Evolutionary conservation across 148 eudicot species (phyloP).

Genomic region (Heliosperma pusillum): DNA sequence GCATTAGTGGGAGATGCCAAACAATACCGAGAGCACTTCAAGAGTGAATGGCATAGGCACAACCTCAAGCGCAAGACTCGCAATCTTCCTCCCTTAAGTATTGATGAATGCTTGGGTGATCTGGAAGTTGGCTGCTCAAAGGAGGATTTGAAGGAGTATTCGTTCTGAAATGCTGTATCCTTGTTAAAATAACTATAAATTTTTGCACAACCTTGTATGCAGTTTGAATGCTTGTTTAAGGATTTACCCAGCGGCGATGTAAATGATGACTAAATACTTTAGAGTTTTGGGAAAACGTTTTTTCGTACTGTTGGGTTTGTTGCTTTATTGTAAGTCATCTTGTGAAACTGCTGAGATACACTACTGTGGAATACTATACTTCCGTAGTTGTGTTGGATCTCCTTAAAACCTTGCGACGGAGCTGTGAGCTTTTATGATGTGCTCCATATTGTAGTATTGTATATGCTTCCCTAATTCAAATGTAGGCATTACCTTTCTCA

Average conservation of each 20-base stretch:
- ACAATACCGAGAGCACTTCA: conserved; percentile 88
- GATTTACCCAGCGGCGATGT: conserved; percentile 8
- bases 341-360: background rate
- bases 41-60: conserved; percentile 97
- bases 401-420: too few species aligned
- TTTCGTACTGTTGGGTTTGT: background rate
- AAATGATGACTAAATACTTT: conserved; percentile 4
- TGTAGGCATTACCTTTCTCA: too few species aligned
- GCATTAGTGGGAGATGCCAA: conserved; percentile 77
- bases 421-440: too few species aligned
- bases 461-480: too few species aligned
- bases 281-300: background rate
- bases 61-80: conserved; percentile 74
- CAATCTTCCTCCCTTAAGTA: conserved; percentile 76
- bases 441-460: too few species aligned
- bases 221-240: background rate
- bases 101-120: conserved; percentile 85
- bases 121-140: conserved; percentile 53
- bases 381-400: too few species aligned
- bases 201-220: background rate
- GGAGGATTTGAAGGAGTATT: conserved; percentile 73
- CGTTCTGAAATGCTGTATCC: conserved; percentile 17
- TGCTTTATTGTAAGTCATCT: background rate
- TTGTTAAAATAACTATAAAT: background rate
- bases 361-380: background rate